These are phyloP conservation scores for Globisporangium canariense DNA, from an alignment of 352 stramenopile species.

Conservation along the genomic window DNA sequence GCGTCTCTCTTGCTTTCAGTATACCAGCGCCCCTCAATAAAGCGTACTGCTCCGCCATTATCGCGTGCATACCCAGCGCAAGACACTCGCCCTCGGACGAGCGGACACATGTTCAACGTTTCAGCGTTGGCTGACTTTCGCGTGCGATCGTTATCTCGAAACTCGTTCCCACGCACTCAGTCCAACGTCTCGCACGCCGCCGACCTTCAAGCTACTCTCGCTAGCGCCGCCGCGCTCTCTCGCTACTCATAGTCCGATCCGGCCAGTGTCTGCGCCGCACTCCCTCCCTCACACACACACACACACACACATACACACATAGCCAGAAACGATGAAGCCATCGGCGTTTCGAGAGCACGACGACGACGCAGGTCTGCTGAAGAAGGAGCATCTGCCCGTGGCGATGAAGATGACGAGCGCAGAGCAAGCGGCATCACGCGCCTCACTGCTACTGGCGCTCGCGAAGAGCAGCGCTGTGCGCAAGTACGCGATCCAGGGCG, in stretches of 20 bases:
- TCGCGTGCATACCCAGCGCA: neutral
- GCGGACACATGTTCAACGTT: neutral
- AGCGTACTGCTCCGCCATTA: too few relatives aligned
- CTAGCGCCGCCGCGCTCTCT: neutral
- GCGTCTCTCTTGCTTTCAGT: too few relatives aligned
- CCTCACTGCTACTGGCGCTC: neutral
- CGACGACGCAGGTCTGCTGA: neutral
- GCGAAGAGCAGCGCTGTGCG: neutral
- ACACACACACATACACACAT: neutral
- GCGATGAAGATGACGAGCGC: neutral
- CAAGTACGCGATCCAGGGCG: conserved; percentile 35
- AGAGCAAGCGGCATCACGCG: neutral
- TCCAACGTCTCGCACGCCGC: neutral
- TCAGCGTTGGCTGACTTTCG: neutral
- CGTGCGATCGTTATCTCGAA: neutral
- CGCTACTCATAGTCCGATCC: neutral
- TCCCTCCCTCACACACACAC: neutral
- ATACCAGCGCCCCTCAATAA: too few relatives aligned
- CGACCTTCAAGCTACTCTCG: neutral
- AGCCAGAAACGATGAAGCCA: neutral
- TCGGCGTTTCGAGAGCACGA: conserved; percentile 5
- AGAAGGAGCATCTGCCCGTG: neutral
- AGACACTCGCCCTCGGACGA: neutral
- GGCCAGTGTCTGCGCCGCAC: too few relatives aligned
- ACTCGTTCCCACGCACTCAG: neutral